Conservation (phyloP, 768 basidiomycete genomes). For the Rhizopogon vesiculosus region DNA sequence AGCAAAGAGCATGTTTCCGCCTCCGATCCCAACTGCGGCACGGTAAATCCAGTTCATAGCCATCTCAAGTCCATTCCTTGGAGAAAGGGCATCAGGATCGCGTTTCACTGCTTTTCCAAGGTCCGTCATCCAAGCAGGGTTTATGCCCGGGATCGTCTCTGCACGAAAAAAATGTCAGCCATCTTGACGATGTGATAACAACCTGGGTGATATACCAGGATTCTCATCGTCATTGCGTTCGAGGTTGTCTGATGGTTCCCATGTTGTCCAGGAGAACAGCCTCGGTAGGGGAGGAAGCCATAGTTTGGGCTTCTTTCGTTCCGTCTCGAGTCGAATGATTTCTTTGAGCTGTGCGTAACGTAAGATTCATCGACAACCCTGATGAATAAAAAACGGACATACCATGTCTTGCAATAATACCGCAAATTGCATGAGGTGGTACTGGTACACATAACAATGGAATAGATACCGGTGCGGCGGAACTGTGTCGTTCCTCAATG, state of each 20-base stretch:
- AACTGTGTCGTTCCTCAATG: slow-evolving; percentile 28
- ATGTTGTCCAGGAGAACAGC: slow-evolving; percentile 39
- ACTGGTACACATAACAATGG: slow-evolving; percentile 70
- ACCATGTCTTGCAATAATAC: slow-evolving; percentile 30
- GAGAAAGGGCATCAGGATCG: slow-evolving; percentile 75
- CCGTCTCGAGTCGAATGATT: slow-evolving; percentile 50
- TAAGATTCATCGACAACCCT: not conserved
- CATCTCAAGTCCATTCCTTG: slow-evolving; percentile 52
- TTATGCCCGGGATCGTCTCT: slow-evolving; percentile 58
- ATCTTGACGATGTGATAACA: no score
- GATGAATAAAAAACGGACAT: slow-evolving; percentile 5
- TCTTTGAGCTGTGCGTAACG: slow-evolving; percentile 44
- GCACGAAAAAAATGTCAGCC: not conserved
- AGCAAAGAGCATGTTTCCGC: slow-evolving; percentile 64
- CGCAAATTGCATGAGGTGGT: slow-evolving; percentile 39
- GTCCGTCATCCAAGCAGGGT: slow-evolving; percentile 37
- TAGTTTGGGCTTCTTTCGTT: slow-evolving; percentile 34
- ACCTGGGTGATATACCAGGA: slow-evolving; percentile 35
- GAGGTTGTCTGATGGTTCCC: slow-evolving; percentile 39
- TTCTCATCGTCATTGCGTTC: slow-evolving; percentile 63
- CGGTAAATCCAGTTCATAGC: slow-evolving; percentile 43
- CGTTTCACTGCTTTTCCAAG: slow-evolving; percentile 53
- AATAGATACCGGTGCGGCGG: slow-evolving; percentile 70
- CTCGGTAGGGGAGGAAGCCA: slow-evolving; percentile 52
- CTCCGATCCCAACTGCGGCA: slow-evolving; percentile 33